These are phyloP conservation scores for Laguncularia racemosa DNA, from an alignment of 345 rosid species.

Conservation along the genomic window DNA sequence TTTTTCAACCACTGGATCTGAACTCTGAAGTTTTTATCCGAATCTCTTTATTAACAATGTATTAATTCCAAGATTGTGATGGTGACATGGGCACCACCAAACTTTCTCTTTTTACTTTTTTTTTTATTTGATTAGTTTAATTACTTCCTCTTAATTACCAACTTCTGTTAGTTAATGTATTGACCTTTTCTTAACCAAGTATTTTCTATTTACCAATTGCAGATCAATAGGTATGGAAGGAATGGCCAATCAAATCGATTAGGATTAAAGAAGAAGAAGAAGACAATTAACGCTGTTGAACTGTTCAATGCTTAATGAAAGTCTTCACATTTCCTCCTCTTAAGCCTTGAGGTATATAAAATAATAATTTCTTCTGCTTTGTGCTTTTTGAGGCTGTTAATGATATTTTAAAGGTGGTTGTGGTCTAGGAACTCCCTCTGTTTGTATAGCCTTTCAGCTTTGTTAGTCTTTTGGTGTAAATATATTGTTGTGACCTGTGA, in stretches of 20 bases:
- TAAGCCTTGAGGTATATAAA: conserved; percentile 12
- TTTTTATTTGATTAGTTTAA: conserved; percentile 11
- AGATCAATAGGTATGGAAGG: conserved; percentile 14
- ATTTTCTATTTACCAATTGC: conserved; percentile 4
- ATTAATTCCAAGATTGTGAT: conserved; percentile 2
- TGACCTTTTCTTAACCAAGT: conserved; percentile 25
- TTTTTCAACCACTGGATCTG: conserved; percentile 16
- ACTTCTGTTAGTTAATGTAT: conserved; percentile 11
- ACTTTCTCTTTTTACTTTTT: neutral
- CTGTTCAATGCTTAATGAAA: conserved; percentile 12
- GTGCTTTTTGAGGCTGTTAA: neutral
- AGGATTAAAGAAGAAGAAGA: too few relatives aligned
- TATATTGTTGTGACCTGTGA: neutral
- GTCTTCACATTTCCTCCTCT: conserved; percentile 7
- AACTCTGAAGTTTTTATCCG: neutral
- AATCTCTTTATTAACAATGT: neutral
- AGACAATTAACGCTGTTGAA: conserved; percentile 8
- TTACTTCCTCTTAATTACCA: neutral
- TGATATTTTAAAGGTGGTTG: neutral
- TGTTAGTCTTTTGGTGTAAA: conserved; percentile 1
- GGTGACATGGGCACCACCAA: conserved; percentile 10
- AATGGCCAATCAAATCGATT: too few relatives aligned
- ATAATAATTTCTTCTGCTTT: neutral
- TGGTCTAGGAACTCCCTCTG: neutral
- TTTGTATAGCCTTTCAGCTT: neutral